A percentile compares a stretch with the other conserved stretches of the same genome.
Conservation (phyloP, 176 grass and related monocot genomes). For the Aechmea fasciata region DNA sequence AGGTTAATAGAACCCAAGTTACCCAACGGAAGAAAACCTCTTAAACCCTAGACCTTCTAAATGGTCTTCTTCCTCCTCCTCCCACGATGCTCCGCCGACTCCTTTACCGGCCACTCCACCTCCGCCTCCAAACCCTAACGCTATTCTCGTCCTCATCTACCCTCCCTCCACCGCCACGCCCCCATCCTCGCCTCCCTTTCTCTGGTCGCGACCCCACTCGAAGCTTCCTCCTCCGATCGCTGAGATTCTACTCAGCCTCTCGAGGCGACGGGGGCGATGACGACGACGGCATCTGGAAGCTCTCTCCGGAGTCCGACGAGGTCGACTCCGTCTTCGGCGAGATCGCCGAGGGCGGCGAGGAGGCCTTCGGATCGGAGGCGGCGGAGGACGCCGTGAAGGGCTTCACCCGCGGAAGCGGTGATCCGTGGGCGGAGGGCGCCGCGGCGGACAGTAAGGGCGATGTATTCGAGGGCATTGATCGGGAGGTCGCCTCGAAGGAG, state of each 20-base stretch:
- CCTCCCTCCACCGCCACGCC: background rate
- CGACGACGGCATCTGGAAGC: slow-evolving; percentile 6
- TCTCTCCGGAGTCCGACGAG: slow-evolving; percentile 11
- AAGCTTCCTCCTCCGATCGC: background rate
- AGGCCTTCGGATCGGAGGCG: background rate
- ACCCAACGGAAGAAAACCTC: background rate
- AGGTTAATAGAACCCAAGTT: background rate
- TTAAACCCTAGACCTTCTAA: background rate
- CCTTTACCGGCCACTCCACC: background rate
- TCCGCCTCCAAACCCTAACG: slow-evolving; percentile 13
- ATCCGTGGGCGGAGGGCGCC: background rate
- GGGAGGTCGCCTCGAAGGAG: slow-evolving; percentile 1
- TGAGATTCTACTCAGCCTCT: slow-evolving; percentile 9
- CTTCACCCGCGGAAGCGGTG: background rate
- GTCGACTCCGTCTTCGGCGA: slow-evolving; percentile 13
- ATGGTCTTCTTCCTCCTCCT: background rate
- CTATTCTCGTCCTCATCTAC: background rate
- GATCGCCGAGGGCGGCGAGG: slow-evolving; percentile 1
- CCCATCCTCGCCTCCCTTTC: background rate
- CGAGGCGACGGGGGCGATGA: background rate
- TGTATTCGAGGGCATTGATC: slow-evolving; percentile 13
- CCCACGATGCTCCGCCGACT: slow-evolving; percentile 19
- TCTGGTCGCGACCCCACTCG: background rate
- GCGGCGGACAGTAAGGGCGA: background rate
- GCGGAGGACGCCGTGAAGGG: background rate